Base-by-base conservation (phyloP, 73 alveolate species). In the Paramecium octaurelia region DNA sequence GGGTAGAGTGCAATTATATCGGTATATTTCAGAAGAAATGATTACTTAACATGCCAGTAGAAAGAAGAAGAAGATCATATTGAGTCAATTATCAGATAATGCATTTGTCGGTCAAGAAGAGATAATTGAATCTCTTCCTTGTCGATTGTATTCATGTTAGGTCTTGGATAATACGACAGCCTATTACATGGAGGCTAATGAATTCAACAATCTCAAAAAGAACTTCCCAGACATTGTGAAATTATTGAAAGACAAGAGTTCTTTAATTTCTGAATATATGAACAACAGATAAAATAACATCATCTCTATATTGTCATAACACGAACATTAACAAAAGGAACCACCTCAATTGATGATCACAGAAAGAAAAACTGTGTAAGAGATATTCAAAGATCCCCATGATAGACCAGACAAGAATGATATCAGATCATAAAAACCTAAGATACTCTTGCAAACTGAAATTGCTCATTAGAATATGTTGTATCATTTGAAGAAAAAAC, bases 21-120 rank as follows among this genome's bases (percentile, higher is more conserved):
- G 18, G 10, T 18, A 80, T 0, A 80, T 80, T 5, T 10, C 21
- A 7, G 91, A 80, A 21, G 44, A 9, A 40, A 2, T 80, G 5
- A 9, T 80, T 21, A 40, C 5, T 44, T 20, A 40, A 44, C 18
- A 7, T 21, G 18, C 27, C 3, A 18, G 18, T 43, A 34, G 10
- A 44, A 80, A 80, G 31, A 80, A 80, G 50, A 80, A 80, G 57
- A 80, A 80, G 16, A 46, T 80, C 20, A 43, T 46, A 4, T 23
- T 80, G n/a, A 80, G 91, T 80, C 11, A 80, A 80, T 80, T 80
- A 44, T 80, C 91, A 44, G 91, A 80, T 80, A 80, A 80, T 48
- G 11, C 70, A 44, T 80, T 80, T 23, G 91, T 80, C 21, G 91
- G 91, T 5, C 44, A 80, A 24, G 91, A 80, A 35, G 91, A 80